These are phyloP conservation scores for Carex cristatella DNA, from an alignment of 176 grass and related monocot species.

Conservation along the genomic window DNA sequence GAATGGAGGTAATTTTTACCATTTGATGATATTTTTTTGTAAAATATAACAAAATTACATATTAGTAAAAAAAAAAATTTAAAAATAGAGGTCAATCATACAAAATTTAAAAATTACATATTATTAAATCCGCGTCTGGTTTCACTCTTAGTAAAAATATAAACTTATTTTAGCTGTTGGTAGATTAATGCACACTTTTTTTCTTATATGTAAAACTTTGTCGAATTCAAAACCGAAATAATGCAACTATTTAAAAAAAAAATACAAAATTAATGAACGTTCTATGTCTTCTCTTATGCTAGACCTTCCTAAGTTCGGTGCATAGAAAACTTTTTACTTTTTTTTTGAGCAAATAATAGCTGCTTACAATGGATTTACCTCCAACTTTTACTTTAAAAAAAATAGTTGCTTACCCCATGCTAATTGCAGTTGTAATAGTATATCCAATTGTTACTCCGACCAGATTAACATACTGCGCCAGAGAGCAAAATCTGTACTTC, in stretches of 20 bases:
- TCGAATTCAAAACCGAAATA: not conserved
- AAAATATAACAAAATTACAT: too few species aligned
- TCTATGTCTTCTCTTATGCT: too few species aligned
- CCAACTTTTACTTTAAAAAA: not conserved
- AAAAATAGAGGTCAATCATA: too few species aligned
- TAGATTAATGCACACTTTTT: not conserved
- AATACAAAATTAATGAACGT: not conserved
- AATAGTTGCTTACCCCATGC: conserved; percentile 63
- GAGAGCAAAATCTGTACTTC: conserved; percentile 51
- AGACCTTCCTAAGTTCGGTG: too few species aligned
- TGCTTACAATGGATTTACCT: too few species aligned
- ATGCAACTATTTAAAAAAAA: not conserved
- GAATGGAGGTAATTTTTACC: too few species aligned
- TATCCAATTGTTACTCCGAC: conserved; percentile 81
- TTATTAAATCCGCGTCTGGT: too few species aligned
- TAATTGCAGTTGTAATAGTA: conserved; percentile 91
- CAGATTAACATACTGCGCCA: conserved; percentile 86
- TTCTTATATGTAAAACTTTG: not conserved
- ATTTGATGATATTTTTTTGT: too few species aligned
- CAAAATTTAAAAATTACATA: too few species aligned
- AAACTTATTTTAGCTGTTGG: not conserved
- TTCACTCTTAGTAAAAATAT: not conserved
- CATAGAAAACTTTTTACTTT: too few species aligned
- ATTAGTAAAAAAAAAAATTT: too few species aligned
- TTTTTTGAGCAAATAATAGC: too few species aligned